These are phyloP conservation scores for Solanum ahanhuiri DNA, from an alignment of 257 asterid genomes.

Conservation along the genomic window DNA sequence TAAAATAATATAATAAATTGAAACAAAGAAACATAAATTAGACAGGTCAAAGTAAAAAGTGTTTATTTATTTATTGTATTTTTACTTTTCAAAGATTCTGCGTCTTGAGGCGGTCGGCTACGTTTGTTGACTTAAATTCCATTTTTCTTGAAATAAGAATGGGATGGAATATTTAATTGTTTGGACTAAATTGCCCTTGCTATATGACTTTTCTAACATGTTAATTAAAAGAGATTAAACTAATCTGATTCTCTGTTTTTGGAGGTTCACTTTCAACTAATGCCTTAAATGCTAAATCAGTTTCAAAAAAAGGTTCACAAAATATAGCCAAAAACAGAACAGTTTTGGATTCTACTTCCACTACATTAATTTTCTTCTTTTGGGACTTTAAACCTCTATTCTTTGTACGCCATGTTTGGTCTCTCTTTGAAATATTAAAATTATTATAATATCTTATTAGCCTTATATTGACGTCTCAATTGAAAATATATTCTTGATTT, in stretches of 20 bases:
- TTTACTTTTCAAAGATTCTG: slow-evolving; percentile 7
- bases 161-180: neutral
- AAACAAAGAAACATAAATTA: neutral
- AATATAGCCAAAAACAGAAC: neutral
- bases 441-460: neutral
- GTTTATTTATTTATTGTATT: neutral
- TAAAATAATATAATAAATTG: neutral
- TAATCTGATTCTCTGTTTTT: neutral
- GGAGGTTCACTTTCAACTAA: neutral
- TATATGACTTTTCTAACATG: slow-evolving; percentile 3
- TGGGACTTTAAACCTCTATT: neutral
- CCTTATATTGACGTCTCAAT: neutral
- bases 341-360: neutral
- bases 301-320: neutral
- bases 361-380: neutral
- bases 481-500: neutral
- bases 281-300: neutral
- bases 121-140: neutral
- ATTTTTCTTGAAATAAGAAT: neutral
- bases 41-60: neutral
- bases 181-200: neutral
- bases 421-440: neutral
- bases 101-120: neutral
- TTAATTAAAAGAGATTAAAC: neutral
- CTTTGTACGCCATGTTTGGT: neutral